Evolutionary conservation across 805 yeast species (phyloP).

Genomic region (Starmera pachycereana): DNA sequence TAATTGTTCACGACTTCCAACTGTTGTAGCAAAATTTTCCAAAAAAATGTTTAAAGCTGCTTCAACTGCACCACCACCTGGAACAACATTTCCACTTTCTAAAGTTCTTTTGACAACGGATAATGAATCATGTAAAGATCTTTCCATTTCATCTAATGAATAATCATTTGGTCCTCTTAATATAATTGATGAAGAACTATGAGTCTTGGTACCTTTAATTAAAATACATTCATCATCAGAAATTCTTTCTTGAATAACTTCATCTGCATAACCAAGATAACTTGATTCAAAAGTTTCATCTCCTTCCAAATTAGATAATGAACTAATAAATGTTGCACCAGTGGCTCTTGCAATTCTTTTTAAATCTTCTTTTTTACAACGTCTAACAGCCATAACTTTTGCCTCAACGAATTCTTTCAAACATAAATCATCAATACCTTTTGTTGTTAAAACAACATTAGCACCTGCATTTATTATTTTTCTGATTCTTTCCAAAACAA

Average conservation of each 20-base stretch:
- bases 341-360: conserved; percentile 96
- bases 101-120: conserved; percentile 92
- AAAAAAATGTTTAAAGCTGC: conserved; percentile 88
- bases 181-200: conserved; percentile 83
- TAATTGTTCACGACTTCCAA: conserved; percentile 93
- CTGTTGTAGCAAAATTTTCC: conserved; percentile 96
- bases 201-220: conserved; percentile 87
- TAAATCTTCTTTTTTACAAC: conserved; percentile 94
- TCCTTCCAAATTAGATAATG: conserved; percentile 84
- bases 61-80: conserved; percentile 99
- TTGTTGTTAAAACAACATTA: conserved; percentile 89
- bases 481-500: conserved; percentile 53
- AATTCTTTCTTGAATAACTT: conserved; percentile 77
- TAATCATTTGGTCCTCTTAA: conserved; percentile 94
- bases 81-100: conserved; percentile 90
- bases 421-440: conserved; percentile 95
- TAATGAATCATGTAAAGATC: conserved; percentile 90
- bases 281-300: conserved; percentile 80
- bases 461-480: conserved; percentile 82
- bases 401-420: conserved; percentile 89
- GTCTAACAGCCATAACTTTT: conserved; percentile 82
- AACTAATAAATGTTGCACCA: conserved; percentile 84
- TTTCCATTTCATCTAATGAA: conserved; percentile 95
- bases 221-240: conserved; percentile 96
- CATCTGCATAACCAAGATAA: conserved; percentile 88